A percentile compares a stretch with the other conserved stretches of the same genome.
Evolutionary conservation across 192 early-diverging fungal genomes (phyloP).

Genomic region (Fimicolochytrium jonesii): DNA sequence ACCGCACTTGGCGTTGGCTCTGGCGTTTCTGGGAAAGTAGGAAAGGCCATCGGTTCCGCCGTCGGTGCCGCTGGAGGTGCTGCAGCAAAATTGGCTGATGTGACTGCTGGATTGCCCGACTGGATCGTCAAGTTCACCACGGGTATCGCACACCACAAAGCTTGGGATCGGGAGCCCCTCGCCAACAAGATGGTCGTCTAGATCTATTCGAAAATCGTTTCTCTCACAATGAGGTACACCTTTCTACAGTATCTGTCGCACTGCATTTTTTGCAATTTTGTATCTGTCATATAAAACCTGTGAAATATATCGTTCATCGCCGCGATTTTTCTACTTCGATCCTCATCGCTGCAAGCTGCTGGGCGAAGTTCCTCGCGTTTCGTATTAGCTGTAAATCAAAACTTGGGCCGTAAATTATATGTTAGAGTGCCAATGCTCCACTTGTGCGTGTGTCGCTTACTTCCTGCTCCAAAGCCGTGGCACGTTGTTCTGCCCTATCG

Average conservation of each 20-base stretch:
- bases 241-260: too few species aligned
- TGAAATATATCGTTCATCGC: too few species aligned
- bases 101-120: background rate
- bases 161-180: conserved; percentile 18
- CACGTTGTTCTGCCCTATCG: conserved; percentile 34
- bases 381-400: too few species aligned
- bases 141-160: conserved; percentile 11
- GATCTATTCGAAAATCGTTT: background rate
- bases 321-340: too few species aligned
- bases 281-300: too few species aligned
- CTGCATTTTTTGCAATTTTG: too few species aligned
- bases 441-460: too few species aligned
- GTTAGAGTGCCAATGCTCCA: too few species aligned
- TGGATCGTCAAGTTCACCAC: conserved; percentile 1
- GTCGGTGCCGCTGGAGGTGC: conserved; percentile 1
- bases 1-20: background rate
- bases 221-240: too few species aligned
- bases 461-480: conserved; percentile 31
- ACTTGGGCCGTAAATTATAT: too few species aligned
- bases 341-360: too few species aligned
- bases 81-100: background rate
- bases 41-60: background rate
- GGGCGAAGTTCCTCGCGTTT: too few species aligned
- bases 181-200: conserved; percentile 15
- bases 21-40: background rate